Evolutionary conservation across 805 yeast species (phyloP).

Genomic region (Ogataea zsoltii): DNA sequence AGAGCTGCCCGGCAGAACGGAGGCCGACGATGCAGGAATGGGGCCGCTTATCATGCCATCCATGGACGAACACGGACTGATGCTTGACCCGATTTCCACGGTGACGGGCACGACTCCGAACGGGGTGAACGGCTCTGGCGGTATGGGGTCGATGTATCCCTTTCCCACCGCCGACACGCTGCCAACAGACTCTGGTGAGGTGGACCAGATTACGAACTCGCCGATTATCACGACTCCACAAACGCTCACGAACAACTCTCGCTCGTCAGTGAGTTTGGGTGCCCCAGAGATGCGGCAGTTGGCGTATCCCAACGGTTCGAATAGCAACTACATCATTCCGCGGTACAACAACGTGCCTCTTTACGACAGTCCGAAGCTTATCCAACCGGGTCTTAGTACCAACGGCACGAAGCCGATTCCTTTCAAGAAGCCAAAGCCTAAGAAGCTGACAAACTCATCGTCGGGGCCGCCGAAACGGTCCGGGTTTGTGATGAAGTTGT

Average conservation of each 20-base stretch:
- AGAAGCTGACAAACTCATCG: slow-evolving; percentile 19
- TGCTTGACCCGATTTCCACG: slow-evolving; percentile 15
- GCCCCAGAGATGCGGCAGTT: slow-evolving; percentile 1
- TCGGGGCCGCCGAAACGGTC: slow-evolving; percentile 57
- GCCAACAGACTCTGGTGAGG: slow-evolving; percentile 5
- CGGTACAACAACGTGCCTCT: slow-evolving; percentile 18
- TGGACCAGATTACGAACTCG: slow-evolving; percentile 10
- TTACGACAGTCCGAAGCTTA: slow-evolving; percentile 14
- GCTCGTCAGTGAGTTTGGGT: slow-evolving; percentile 8
- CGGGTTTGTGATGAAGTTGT: slow-evolving; percentile 88
- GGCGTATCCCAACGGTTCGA: slow-evolving; percentile 9
- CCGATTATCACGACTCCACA: slow-evolving; percentile 17
- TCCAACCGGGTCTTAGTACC: background rate
- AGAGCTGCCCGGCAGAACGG: background rate
- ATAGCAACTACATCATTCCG: slow-evolving; percentile 13
- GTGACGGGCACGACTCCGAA: slow-evolving; percentile 11
- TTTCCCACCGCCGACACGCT: slow-evolving; percentile 15
- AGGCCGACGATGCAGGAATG: background rate
- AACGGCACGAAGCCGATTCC: slow-evolving; percentile 9
- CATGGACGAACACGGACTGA: slow-evolving; percentile 9
- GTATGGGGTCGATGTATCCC: slow-evolving; percentile 5
- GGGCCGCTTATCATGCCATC: slow-evolving; percentile 4
- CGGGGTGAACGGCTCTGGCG: background rate
- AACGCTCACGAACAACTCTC: background rate
- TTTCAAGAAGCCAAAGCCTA: slow-evolving; percentile 30